Conservation (phyloP, 2,329 filamentous ascomycete genomes). For the Coleophoma eucalyptorum region DNA sequence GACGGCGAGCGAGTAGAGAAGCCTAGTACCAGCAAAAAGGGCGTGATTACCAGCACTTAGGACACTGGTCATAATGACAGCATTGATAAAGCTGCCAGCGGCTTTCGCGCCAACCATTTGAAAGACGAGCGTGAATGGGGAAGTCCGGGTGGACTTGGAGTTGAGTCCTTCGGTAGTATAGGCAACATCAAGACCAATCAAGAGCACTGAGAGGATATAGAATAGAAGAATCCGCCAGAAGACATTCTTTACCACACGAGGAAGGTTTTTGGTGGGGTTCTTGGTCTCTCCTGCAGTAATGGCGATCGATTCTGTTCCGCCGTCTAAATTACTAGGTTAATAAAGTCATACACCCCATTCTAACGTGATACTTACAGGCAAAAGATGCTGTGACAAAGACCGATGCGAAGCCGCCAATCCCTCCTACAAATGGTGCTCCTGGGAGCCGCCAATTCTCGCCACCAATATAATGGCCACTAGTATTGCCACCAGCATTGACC, state of each 20-base stretch:
- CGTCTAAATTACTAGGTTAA: slow-evolving; percentile 29
- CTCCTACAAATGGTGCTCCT: slow-evolving; percentile 60
- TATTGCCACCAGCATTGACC: slow-evolving; percentile 55
- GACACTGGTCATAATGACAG: slow-evolving; percentile 55
- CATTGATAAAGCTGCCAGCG: slow-evolving; percentile 56
- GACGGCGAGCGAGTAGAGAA: slow-evolving; percentile 53
- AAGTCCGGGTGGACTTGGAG: slow-evolving; percentile 39
- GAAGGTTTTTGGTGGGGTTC: slow-evolving; percentile 56
- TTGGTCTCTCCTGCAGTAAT: slow-evolving; percentile 65
- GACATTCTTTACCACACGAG: slow-evolving; percentile 60
- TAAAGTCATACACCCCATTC: neutral
- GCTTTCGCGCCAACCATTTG: slow-evolving; percentile 49
- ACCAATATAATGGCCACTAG: slow-evolving; percentile 50
- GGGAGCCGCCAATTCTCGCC: slow-evolving; percentile 53
- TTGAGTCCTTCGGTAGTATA: slow-evolving; percentile 37
- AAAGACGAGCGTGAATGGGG: slow-evolving; percentile 60
- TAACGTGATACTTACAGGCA: slow-evolving; percentile 40
- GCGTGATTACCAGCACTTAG: slow-evolving; percentile 57
- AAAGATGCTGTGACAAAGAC: slow-evolving; percentile 61
- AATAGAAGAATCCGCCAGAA: slow-evolving; percentile 52
- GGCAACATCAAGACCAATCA: slow-evolving; percentile 56
- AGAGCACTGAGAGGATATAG: slow-evolving; percentile 46
- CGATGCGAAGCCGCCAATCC: slow-evolving; percentile 62
- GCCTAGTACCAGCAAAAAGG: slow-evolving; percentile 50
- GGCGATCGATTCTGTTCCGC: slow-evolving; percentile 61